Base-by-base conservation (phyloP, 148 eudicot genomes). In the Persicaria maculosa region DNA sequence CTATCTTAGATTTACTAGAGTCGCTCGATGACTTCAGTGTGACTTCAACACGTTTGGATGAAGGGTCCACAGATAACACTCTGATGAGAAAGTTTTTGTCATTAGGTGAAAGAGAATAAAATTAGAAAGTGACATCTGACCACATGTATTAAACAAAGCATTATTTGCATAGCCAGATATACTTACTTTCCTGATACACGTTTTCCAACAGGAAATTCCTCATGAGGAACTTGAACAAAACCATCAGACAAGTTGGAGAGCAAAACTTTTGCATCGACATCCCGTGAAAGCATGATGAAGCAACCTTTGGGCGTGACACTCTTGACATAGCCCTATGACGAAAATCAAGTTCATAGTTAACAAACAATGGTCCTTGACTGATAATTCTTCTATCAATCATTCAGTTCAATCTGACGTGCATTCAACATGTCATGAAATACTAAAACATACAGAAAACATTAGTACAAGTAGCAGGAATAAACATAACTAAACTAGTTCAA, bases 41-140 rank as follows among this genome's bases (percentile, higher is more conserved):
- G 79, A 94, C 93, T 80, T 94, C 98, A 75, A 92, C 88, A 47
- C 93, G 89, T 83, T 85, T 88, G n/a, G 98, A 88, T 64, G 88
- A 71, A 74, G 96, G 92, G 80, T 94, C 98, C 79, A 92, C 88
- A 48, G 93, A 85, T 25, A 90, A 68, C 82, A 94, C 83, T 86
- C 97, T 89, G 83, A 45, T 17, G 46, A 14, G 3, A 36, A 31
- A 2, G 4, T 64, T n/a, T 31, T 62, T 31, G 6, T 65, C 45
- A 40, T 65, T 65, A 65, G 70, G 14, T 14, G 19, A 10, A 8
- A 65, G 20, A 10, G 71, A 7, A 74, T 19, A 25, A 59, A 44
- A 45, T 45, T 50, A 59, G 10, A 50, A 19, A 47, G 8, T 47
- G 7, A 47, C 43, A 20, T 11, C 44, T 48, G 48, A 8, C 9